Conservation (phyloP, 2,329 filamentous ascomycete species). For the Cladosporium sp. region DNA sequence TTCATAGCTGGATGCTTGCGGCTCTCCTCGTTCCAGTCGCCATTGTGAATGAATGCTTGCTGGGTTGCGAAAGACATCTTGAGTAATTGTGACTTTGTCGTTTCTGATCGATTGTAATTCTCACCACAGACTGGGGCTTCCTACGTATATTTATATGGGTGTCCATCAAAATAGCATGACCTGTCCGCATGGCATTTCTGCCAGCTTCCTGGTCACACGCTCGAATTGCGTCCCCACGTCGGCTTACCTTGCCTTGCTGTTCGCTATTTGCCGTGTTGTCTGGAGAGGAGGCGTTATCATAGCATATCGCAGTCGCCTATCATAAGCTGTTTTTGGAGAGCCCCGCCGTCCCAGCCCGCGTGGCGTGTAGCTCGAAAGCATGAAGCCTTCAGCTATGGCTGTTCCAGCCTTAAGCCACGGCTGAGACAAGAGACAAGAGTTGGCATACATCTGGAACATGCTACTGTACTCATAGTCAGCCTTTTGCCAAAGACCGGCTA, state of each 20-base stretch:
- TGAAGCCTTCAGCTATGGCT: background rate
- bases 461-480: background rate
- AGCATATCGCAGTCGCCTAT: background rate
- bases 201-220: background rate
- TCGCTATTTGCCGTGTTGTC: background rate
- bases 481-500: background rate
- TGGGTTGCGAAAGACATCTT: constrained; percentile 20
- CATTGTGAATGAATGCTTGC: constrained; percentile 26
- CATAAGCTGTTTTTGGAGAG: background rate
- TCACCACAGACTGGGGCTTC: too few relatives aligned
- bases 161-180: background rate
- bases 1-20: constrained; percentile 30
- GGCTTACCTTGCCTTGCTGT: too few relatives aligned
- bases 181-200: background rate
- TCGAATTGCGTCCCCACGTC: too few relatives aligned
- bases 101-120: too few relatives aligned
- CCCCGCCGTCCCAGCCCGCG: background rate
- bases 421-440: background rate
- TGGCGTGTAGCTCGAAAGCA: background rate
- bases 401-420: background rate
- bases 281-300: background rate
- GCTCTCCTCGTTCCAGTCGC: constrained; percentile 26
- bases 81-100: background rate
- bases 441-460: too few relatives aligned
- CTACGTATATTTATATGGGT: background rate